Base-by-base conservation (phyloP, 2,329 filamentous ascomycete species). In the Stachybotrys chlorohalonatus region DNA sequence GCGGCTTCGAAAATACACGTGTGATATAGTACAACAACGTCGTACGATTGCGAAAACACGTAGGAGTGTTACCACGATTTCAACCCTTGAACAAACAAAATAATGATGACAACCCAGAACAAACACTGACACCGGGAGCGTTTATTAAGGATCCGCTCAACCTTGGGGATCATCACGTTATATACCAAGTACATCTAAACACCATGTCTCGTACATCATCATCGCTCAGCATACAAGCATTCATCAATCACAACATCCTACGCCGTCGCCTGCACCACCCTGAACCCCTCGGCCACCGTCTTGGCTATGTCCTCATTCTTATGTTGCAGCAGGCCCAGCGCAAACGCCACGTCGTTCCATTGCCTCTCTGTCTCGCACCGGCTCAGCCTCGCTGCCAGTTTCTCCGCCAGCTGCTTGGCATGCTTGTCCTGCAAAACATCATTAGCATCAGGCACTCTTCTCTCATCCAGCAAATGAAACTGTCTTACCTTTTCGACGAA, bases 301-400 rank as follows among this genome's bases (percentile, higher is more conserved):
- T 91, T 94, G 56, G 81, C 79, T 55, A 95, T 95, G 49, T 95
- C 90, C 66, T 95, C 90, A 63, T 93, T 93, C 77, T 94, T 95
- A 69, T 99, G 94, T 65, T 91, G 92, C 55, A 99, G 73, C 56
- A 96, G 73, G 3, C 90, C 90, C 56, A 99, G 74, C 3, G 92
- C 92, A 75, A 91, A 99, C 0, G 93, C 90, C 48, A 97, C 92
- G 72, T 99, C 94, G 67, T 93, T 95, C 94, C 94, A 99, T 68
- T 97, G 92, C 59, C 92, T 80, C 73, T 99, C 93, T 51, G 82
- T 95, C 67, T 96, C 92, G 65, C 92, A 96, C 50, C 93, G 82
- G 1, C 82, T 78, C 49, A 99, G 79, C 60, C 94, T 82, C 6
- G 92, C 91, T 1, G 94, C 92, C 57, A 99, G 78, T 72, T 99